These are phyloP conservation scores for Colletotrichum sojae DNA, from an alignment of 2,329 filamentous ascomycete species.

Conservation along the genomic window DNA sequence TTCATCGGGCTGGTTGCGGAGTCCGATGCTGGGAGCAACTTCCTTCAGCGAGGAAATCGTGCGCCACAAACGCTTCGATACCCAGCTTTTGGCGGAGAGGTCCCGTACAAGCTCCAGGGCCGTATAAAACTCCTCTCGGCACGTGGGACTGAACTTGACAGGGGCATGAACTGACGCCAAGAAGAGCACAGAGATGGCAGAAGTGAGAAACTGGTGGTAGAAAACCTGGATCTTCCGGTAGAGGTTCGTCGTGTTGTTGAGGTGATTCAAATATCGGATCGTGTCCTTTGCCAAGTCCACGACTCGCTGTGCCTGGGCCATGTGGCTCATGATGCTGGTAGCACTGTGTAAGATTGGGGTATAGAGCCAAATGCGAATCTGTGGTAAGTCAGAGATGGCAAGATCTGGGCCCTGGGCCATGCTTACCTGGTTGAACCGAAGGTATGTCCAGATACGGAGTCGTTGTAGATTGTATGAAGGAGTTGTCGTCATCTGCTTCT, in stretches of 20 bases:
- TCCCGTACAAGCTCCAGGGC: conserved; percentile 82
- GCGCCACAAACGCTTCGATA: conserved; percentile 81
- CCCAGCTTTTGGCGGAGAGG: conserved; percentile 78
- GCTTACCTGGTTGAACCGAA: conserved; percentile 82
- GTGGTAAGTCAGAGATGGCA: conserved; percentile 12
- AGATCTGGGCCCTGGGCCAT: background rate
- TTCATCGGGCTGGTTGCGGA: conserved; percentile 61
- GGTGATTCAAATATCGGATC: conserved; percentile 77
- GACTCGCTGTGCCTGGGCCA: conserved; percentile 79
- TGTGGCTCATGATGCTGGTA: conserved; percentile 84
- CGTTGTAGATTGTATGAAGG: conserved; percentile 78
- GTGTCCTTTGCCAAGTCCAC: conserved; percentile 84
- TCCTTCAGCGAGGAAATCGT: conserved; percentile 80
- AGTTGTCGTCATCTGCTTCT: conserved; percentile 66
- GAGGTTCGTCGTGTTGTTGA: conserved; percentile 80
- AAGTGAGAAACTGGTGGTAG: conserved; percentile 85
- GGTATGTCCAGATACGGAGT: conserved; percentile 85
- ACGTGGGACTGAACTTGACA: conserved; percentile 76
- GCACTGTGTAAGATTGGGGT: conserved; percentile 89
- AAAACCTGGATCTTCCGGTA: conserved; percentile 81
- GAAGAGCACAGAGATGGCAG: conserved; percentile 81
- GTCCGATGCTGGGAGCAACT: conserved; percentile 78
- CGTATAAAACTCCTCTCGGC: conserved; percentile 84
- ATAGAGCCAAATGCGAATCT: conserved; percentile 89
- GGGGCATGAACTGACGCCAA: conserved; percentile 83